phyloP scores from a whole-genome alignment of 2,329 filamentous ascomycete species.

The Rhinocladiella mackenziei region DNA sequence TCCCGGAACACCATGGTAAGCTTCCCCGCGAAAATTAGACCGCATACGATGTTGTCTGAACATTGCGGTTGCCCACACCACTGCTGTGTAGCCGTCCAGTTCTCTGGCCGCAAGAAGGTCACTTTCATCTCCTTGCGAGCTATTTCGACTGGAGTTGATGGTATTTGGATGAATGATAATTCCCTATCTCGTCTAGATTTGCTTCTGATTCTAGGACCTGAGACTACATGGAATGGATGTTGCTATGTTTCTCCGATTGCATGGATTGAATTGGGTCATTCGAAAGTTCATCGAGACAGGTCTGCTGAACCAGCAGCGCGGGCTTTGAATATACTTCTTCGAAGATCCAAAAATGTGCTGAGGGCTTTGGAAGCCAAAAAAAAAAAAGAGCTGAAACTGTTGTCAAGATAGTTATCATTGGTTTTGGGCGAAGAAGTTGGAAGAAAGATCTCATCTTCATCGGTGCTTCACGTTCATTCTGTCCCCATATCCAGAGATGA shows the following conservation, averaged over 20 bases:
- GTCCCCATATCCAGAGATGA: no score
- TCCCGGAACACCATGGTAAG: constrained; percentile 31
- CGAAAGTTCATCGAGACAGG: constrained; percentile 8
- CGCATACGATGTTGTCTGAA: constrained; percentile 15
- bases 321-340: constrained; percentile 26
- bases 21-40: constrained; percentile 5
- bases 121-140: not conserved
- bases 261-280: constrained; percentile 26
- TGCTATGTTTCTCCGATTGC: constrained; percentile 8
- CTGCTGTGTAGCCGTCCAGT: constrained; percentile 8
- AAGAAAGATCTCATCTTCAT: no score
- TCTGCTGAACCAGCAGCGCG: not conserved
- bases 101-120: not conserved
- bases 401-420: no score
- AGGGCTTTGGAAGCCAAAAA: constrained; percentile 24
- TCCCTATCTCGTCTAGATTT: no score
- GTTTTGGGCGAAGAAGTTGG: no score
- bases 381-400: no score
- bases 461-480: no score
- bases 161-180: constrained; percentile 16
- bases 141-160: constrained; percentile 2
- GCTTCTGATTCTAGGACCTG: no score
- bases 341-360: constrained; percentile 25
- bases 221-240: no score
- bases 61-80: constrained; percentile 21